phyloP scores from a whole-genome alignment of 1,284 basidiomycete genomes.

The Mrakiaceae sp. region DNA sequence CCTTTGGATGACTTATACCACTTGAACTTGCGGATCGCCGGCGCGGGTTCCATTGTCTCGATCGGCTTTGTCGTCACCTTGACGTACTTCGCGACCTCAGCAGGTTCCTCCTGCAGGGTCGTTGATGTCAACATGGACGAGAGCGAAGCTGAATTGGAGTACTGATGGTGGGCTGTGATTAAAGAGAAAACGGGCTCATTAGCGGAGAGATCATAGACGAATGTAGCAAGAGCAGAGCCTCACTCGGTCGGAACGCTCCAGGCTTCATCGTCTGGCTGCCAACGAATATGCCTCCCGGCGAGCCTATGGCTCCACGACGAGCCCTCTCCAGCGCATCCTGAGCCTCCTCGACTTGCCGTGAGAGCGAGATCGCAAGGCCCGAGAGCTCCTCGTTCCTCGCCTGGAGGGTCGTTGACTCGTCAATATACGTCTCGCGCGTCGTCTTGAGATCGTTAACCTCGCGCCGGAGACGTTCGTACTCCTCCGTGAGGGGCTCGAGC shows the following conservation, averaged over 20 bases:
- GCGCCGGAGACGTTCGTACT: conserved; percentile 64
- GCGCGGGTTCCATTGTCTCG: conserved; percentile 36
- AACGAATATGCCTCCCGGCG: background rate
- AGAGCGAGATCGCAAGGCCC: conserved; percentile 68
- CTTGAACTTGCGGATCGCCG: conserved; percentile 38
- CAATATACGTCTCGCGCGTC: conserved; percentile 71
- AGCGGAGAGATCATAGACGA: too few relatives aligned
- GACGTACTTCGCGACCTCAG: conserved; percentile 33
- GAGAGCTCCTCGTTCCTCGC: conserved; percentile 85
- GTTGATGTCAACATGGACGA: conserved; percentile 32
- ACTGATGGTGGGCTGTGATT: background rate
- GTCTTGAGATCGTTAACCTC: conserved; percentile 83
- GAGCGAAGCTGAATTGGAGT: conserved; percentile 29
- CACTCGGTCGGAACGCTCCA: conserved; percentile 20
- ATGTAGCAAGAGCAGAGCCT: conserved; percentile 11
- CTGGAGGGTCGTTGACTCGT: conserved; percentile 81
- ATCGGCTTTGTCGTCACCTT: conserved; percentile 31
- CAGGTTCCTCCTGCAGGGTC: conserved; percentile 34
- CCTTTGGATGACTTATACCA: conserved; percentile 38
- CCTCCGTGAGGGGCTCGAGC: conserved; percentile 66
- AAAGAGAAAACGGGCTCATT: too few relatives aligned
- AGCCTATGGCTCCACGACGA: background rate
- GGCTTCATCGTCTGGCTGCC: conserved; percentile 18
- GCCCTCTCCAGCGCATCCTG: conserved; percentile 30
- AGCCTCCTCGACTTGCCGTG: conserved; percentile 55